Conservation (phyloP, 73 alveolate species). For the Uronychia setigera region DNA sequence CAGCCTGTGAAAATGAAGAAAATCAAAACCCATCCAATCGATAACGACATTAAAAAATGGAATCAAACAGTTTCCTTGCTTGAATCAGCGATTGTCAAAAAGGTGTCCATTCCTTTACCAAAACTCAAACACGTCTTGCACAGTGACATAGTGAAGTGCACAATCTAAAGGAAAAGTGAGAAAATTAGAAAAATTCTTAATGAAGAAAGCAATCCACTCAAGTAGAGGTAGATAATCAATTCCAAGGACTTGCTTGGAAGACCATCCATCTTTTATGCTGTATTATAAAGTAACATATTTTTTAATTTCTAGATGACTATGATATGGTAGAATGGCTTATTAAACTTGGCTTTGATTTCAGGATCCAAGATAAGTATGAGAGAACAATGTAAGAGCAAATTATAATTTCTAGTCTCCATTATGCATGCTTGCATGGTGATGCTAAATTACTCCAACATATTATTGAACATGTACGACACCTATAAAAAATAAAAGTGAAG, state of each 20-base stretch:
- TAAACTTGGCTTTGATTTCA: neutral
- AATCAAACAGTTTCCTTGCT: no score
- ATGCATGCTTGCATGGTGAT: neutral
- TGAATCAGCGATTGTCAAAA: no score
- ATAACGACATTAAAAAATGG: no score
- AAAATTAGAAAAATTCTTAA: no score
- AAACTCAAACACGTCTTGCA: neutral
- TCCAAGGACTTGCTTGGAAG: neutral
- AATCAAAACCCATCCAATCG: no score
- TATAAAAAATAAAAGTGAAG: neutral
- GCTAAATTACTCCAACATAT: neutral
- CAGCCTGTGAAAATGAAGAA: no score
- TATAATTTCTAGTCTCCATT: neutral
- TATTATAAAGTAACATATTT: neutral
- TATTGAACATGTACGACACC: neutral
- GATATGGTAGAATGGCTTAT: neutral
- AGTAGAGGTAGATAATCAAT: neutral
- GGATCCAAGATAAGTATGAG: neutral
- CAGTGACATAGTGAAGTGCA: neutral
- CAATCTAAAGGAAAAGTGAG: neutral
- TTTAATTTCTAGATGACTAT: neutral
- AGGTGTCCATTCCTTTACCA: no score
- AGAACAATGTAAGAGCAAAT: neutral
- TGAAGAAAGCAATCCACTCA: neutral
- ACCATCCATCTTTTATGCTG: neutral